Evolutionary conservation across 2,329 filamentous ascomycete species (phyloP).

Genomic region (Trichoderma gracile): DNA sequence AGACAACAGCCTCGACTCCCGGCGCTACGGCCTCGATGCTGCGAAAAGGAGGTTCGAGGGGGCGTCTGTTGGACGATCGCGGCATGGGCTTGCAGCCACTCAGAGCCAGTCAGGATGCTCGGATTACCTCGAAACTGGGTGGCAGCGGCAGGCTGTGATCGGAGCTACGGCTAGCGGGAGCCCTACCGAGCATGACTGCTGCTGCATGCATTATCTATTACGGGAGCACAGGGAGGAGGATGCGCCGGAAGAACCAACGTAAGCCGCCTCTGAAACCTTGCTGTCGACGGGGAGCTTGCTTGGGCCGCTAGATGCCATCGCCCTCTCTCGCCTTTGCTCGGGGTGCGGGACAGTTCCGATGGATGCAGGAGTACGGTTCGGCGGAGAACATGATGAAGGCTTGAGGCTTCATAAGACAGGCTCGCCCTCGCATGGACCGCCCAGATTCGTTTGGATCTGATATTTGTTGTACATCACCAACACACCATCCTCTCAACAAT

Average conservation of each 20-base stretch:
- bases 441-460: not conserved
- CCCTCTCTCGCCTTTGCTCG: not conserved
- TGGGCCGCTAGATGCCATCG: conserved; percentile 31
- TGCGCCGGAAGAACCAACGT: not conserved
- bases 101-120: conserved; percentile 6
- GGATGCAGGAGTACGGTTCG: not conserved
- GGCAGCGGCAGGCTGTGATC: not conserved
- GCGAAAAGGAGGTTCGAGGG: conserved; percentile 8
- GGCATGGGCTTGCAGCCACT: conserved; percentile 1
- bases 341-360: conserved; percentile 30
- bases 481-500: not conserved
- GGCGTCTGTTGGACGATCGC: conserved; percentile 29
- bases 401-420: conserved; percentile 1
- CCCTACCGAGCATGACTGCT: no score
- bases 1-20: not conserved
- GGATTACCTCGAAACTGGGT: not conserved
- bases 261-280: conserved; percentile 24
- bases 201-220: not conserved
- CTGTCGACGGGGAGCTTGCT: not conserved
- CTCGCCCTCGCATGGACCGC: conserved; percentile 1
- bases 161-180: not conserved
- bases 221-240: conserved; percentile 7
- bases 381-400: not conserved
- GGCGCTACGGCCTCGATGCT: conserved; percentile 23
- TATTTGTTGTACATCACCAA: not conserved